Evolutionary conservation across 306 rosid species (phyloP), one percentile per base, ranked within the genome.

Genomic region (Carpinus viminea): DNA sequence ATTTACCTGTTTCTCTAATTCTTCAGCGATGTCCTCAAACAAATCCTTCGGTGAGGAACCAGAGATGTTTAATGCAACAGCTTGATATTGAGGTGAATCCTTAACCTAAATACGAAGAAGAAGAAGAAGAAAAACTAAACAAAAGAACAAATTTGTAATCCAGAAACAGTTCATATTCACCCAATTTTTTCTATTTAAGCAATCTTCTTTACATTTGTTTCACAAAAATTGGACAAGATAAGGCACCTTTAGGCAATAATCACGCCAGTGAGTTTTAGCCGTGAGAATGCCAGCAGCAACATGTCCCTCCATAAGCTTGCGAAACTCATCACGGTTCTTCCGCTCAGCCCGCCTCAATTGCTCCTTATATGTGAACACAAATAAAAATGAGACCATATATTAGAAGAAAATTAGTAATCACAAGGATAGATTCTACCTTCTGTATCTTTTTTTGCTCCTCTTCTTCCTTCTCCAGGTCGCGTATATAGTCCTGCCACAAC

Each of bases 41-140:
- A 96, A 80, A 82, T 96, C 99, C 83, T 84, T 96, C 2, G 99
- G 99, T 72, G 99, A 91, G 64, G 99, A 96, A 85, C 99, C 99
- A 56, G 93, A 88, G 61, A 86, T 77, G 79, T 96, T 96, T 45
- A 86, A 90, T 15, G 98, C 99, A 84, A 96, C 93, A 59, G 97
- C 98, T 86, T 87, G 94, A 81, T 96, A 96, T 73, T 93, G 97
- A 89, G 96, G 93, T 75, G 90, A 81, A 78, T 91, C 96, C 86
- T 85, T 93, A 45, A 96, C 93, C 99, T 96, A 84, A 41, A 70
- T 12, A 55, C 85, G 72, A 52, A 68, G 38, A 72, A 31, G 80
- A 69, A 76, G n/a, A n/a, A n/a, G n/a, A n/a, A n/a, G 53, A 72
- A 76, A 45, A 41, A 5, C 45, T 72, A 55, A 84, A 68, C 64